A percentile compares a stretch with the other conserved stretches of the same genome.
Conservation (phyloP, 352 stramenopile species). For the Elongisporangium prolatum region DNA sequence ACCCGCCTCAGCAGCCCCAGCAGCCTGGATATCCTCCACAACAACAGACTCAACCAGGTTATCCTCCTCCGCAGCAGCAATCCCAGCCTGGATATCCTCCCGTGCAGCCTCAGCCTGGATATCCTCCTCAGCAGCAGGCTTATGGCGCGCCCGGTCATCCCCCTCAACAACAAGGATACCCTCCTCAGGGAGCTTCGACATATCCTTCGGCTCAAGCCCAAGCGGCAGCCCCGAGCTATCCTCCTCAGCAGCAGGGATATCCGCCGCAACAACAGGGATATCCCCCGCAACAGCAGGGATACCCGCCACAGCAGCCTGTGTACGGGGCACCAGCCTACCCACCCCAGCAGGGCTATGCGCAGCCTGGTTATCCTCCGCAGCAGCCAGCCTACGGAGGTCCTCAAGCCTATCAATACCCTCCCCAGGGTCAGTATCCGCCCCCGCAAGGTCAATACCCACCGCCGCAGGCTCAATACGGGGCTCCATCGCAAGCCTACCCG, state of each 20-base stretch:
- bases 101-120: slow-evolving; percentile 7
- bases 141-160: slow-evolving; percentile 10
- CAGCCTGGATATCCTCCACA: slow-evolving; percentile 20
- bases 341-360: slow-evolving; percentile 13
- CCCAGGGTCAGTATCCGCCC: slow-evolving; percentile 23
- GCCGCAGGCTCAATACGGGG: neutral
- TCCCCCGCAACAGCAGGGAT: slow-evolving; percentile 7
- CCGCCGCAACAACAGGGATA: slow-evolving; percentile 15
- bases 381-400: slow-evolving; percentile 21
- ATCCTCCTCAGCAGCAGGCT: slow-evolving; percentile 14
- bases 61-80: slow-evolving; percentile 12
- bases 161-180: slow-evolving; percentile 14
- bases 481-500: slow-evolving; percentile 8
- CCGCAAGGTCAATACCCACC: slow-evolving; percentile 23
- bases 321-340: slow-evolving; percentile 9
- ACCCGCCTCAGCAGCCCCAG: slow-evolving; percentile 16
- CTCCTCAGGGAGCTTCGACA: slow-evolving; percentile 9
- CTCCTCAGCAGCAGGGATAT: slow-evolving; percentile 14
- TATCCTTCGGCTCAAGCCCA: neutral
- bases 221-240: slow-evolving; percentile 1
- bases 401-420: slow-evolving; percentile 25
- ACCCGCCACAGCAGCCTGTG: slow-evolving; percentile 13
- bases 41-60: slow-evolving; percentile 13
- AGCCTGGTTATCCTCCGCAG: slow-evolving; percentile 13
- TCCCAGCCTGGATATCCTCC: slow-evolving; percentile 11